Base-by-base conservation (phyloP, 148 eudicot species). In the Fagopyrum tataricum region DNA sequence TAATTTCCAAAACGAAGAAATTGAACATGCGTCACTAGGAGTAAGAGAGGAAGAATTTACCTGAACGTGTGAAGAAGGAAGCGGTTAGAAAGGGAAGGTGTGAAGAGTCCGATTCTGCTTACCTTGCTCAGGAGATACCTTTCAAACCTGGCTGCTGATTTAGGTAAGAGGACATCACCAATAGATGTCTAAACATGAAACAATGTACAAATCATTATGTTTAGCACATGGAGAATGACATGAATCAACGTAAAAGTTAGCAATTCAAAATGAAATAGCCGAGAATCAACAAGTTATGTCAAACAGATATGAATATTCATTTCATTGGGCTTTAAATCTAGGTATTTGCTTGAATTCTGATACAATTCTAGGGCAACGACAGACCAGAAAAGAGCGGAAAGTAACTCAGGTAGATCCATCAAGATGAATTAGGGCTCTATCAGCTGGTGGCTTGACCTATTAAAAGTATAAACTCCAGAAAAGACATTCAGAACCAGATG, bases 361-460 rank as follows among this genome's bases (percentile, higher is more conserved):
- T 15, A 39, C 9, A 37, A 37, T 37, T 70, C 52, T 43, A 46
- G 15, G 52, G 31, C 39, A 23, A 24, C 37, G n/a, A 70, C 17
- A 42, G n/a, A 43, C 72, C 14, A 43, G 2, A 18, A 44, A 51
- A 9, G 13, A 31, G n/a, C n/a, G 37, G 37, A 55, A 51, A 43
- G 46, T 87, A 93, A 96, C 94, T 85, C 88, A 26, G 98, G 88
- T 24, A 91, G 91, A 67, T 80, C 80, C 80, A 82, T 93, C 94
- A 4, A 93, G 88, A 70, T 91, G 91, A 87, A 93, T 70, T 53
- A 93, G 81, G 43, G 91, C 98, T 78, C 96, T 85, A 80, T 90
- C 94, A 75, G 88, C 90, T 80, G 89, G 98, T 24, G 98, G 98
- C 70, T 80, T 86, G 82, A 91, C 98, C 98, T 93, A 70, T 59